These are phyloP conservation scores for Talaromyces atroroseus DNA, from an alignment of 2,329 filamentous ascomycete species.

Conservation along the genomic window DNA sequence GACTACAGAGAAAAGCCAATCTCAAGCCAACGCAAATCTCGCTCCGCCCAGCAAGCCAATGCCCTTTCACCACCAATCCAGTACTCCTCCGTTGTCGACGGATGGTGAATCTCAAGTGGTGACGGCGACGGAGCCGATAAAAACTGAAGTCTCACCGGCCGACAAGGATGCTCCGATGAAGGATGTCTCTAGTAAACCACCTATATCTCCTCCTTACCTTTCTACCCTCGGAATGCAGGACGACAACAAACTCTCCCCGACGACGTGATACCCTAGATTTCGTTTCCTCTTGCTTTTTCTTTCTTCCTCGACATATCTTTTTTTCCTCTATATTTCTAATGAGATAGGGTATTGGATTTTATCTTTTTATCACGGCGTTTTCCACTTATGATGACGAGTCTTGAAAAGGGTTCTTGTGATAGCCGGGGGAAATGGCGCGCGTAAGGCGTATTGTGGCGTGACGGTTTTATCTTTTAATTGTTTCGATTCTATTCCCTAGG, in stretches of 20 bases:
- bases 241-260: conserved; percentile 11
- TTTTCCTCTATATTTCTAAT: conserved; percentile 9
- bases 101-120: conserved; percentile 7
- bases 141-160: conserved; percentile 19
- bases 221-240: conserved; percentile 11
- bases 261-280: conserved; percentile 16
- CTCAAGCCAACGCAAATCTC: conserved; percentile 21
- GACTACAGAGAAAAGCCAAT: conserved; percentile 36
- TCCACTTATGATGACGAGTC: conserved; percentile 8
- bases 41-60: conserved; percentile 22
- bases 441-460: conserved; percentile 9
- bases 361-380: conserved; percentile 3
- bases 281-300: not conserved
- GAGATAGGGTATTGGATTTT: conserved; percentile 5
- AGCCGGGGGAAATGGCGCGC: not conserved
- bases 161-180: conserved; percentile 27
- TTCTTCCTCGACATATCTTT: conserved; percentile 6
- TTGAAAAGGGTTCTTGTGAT: conserved; percentile 9
- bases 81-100: conserved; percentile 15
- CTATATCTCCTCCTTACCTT: conserved; percentile 22
- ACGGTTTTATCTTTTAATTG: not conserved
- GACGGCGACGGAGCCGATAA: conserved; percentile 15
- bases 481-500: not conserved
- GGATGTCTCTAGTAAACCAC: conserved; percentile 23
- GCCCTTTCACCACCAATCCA: conserved; percentile 15